Conservation (phyloP, 352 stramenopile genomes). For the Thraustotheca clavata region DNA sequence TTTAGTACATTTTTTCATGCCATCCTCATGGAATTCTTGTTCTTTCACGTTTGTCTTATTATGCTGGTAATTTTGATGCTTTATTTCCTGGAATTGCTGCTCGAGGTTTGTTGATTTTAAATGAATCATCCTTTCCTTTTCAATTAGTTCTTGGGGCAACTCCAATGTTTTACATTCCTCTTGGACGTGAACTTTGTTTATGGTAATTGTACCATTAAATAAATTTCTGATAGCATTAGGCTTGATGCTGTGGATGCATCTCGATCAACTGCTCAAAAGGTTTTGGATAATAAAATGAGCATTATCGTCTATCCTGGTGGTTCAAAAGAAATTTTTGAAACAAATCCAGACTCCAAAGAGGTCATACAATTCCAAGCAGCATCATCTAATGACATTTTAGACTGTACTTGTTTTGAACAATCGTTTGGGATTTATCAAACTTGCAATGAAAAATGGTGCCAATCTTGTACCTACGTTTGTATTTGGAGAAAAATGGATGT, state of each 20-base stretch:
- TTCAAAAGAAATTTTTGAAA: conserved; percentile 69
- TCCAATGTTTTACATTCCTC: conserved; percentile 60
- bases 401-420: conserved; percentile 70
- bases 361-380: not conserved
- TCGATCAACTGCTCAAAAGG: conserved; percentile 59
- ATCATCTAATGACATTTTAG: conserved; percentile 9
- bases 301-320: conserved; percentile 68
- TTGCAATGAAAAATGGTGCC: conserved; percentile 64
- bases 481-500: conserved; percentile 74
- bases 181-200: conserved; percentile 53
- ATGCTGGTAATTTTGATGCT: conserved; percentile 61
- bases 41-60: conserved; percentile 54
- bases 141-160: conserved; percentile 44
- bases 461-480: conserved; percentile 71
- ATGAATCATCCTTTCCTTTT: not conserved
- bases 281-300: conserved; percentile 54
- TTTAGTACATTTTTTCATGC: conserved; percentile 59
- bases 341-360: conserved; percentile 58
- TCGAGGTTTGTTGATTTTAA: conserved; percentile 29
- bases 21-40: conserved; percentile 73
- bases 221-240: conserved; percentile 15
- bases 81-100: conserved; percentile 50
- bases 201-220: conserved; percentile 26
- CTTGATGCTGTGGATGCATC: conserved; percentile 67
- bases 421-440: conserved; percentile 72